Base-by-base conservation (phyloP, 345 rosid genomes). In the Brassica incana region DNA sequence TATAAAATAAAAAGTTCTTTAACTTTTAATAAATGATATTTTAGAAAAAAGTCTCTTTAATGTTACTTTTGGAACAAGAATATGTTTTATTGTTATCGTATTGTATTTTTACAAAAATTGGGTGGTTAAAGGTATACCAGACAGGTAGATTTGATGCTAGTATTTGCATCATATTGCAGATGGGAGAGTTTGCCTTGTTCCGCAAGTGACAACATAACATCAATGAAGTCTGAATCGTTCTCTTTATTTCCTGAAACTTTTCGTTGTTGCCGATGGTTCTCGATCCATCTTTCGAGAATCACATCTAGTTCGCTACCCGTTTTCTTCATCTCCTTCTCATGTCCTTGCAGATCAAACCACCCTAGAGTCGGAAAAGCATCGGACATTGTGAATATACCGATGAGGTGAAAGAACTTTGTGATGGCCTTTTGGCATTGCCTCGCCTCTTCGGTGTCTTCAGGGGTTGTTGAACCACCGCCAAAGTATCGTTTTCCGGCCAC, bases 321-420 rank as follows among this genome's bases (percentile, higher is more conserved):
- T 85, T 80, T 77, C 85, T 86, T 92, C 93, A 90, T 92, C 38
- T 80, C 86, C 84, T 16, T 89, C 73, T 84, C 89, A 79, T 82
- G 76, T 2, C 96, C 95, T 71, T 78, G 83, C 11, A 83, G 7
- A 66, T 88, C 92, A 60, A 88, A 65, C 92, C 90, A 88, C 71
- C 92, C 16, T 16, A 88, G 71, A 64, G 45, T 80, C 1, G 94
- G 92, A 64, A 91, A 45, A 5, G 89, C 90, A 79, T 92, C 96
- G 0, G 91, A 86, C 25, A 83, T 62, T 6, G 87, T 84, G 74
- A 88, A 88, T 10, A 77, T 60, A 0, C 94, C 96, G 3, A 74
- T 72, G 62, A 91, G 75, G n/a, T 83, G 82, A 72, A 86, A 81
- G 73, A 88, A 85, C 67, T 76, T 67, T 20, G 63, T 71, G 1